Evolutionary conservation across 1,284 basidiomycete species (phyloP).

Genomic region (Bondarzewia mesenterica): DNA sequence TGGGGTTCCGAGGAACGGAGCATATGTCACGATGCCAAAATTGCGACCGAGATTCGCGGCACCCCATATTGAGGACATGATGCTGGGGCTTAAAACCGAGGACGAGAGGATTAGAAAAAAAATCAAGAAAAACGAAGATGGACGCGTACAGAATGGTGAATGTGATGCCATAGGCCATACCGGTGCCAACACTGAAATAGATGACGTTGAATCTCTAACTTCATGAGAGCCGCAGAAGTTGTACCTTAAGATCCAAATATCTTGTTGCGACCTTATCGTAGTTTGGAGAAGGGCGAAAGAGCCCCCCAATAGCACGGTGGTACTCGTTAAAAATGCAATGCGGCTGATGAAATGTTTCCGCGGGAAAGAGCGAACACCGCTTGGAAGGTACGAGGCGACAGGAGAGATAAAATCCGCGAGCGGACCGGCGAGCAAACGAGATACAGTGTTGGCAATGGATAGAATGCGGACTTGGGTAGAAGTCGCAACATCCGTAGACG

Average conservation of each 20-base stretch:
- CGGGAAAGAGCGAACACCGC: conserved; percentile 29
- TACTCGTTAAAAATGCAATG: conserved; percentile 44
- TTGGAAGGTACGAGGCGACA: conserved; percentile 31
- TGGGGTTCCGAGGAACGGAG: conserved; percentile 66
- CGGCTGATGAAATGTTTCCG: conserved; percentile 52
- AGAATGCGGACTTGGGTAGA: conserved; percentile 62
- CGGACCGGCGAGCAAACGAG: conserved; percentile 61
- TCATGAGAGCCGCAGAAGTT: conserved; percentile 4
- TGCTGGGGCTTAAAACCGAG: conserved; percentile 43
- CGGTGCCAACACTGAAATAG: conserved; percentile 44
- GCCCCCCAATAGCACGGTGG: conserved; percentile 37
- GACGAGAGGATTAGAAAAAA: neutral
- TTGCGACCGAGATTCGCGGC: conserved; percentile 60
- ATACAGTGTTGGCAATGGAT: conserved; percentile 61
- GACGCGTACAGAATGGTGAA: conserved; percentile 34
- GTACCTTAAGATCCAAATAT: conserved; percentile 58
- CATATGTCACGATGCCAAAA: conserved; percentile 65
- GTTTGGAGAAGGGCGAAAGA: conserved; percentile 48
- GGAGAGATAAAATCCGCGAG: conserved; percentile 66
- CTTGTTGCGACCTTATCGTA: conserved; percentile 36
- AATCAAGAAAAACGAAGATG: neutral
- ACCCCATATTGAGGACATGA: conserved; percentile 66
- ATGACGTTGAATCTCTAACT: neutral
- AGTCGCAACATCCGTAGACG: conserved; percentile 27
- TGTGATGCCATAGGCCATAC: conserved; percentile 55